phyloP scores from a whole-genome alignment of 495 filamentous ascomycete genomes.

The Glonium stellatum region DNA sequence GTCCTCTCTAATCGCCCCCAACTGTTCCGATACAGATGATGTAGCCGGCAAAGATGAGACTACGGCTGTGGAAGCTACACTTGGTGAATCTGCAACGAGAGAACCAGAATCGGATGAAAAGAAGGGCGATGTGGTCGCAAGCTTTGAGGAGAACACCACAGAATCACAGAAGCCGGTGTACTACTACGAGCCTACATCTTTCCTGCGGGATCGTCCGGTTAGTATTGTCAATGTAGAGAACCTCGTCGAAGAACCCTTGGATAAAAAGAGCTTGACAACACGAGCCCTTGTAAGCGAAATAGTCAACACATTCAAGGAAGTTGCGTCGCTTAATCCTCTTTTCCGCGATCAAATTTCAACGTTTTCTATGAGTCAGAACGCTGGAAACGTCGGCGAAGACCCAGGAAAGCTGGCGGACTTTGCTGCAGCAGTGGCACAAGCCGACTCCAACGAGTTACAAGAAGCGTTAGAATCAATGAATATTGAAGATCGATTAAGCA shows the following conservation, averaged over 20 bases:
- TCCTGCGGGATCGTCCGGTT: slow-evolving; percentile 82
- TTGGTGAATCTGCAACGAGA: slow-evolving; percentile 40
- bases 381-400: slow-evolving; percentile 89
- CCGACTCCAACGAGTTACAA: slow-evolving; percentile 85
- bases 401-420: slow-evolving; percentile 94
- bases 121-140: slow-evolving; percentile 90
- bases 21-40: slow-evolving; percentile 28
- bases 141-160: slow-evolving; percentile 78
- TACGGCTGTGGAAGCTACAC: slow-evolving; percentile 34
- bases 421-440: slow-evolving; percentile 86
- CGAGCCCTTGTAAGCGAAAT: slow-evolving; percentile 93
- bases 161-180: slow-evolving; percentile 36
- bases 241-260: slow-evolving; percentile 74
- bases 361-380: slow-evolving; percentile 90
- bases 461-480: slow-evolving; percentile 85
- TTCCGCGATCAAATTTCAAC: slow-evolving; percentile 97
- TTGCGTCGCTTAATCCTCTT: slow-evolving; percentile 85
- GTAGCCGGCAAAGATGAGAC: slow-evolving; percentile 35
- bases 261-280: slow-evolving; percentile 74
- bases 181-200: slow-evolving; percentile 78
- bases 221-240: slow-evolving; percentile 94
- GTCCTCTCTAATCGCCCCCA: slow-evolving; percentile 66
- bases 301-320: slow-evolving; percentile 95
- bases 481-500: slow-evolving; percentile 81
- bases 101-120: slow-evolving; percentile 58